These are phyloP conservation scores for Geotrichum citri-aurantii DNA, from an alignment of 1,139 yeast genomes.

Conservation along the genomic window DNA sequence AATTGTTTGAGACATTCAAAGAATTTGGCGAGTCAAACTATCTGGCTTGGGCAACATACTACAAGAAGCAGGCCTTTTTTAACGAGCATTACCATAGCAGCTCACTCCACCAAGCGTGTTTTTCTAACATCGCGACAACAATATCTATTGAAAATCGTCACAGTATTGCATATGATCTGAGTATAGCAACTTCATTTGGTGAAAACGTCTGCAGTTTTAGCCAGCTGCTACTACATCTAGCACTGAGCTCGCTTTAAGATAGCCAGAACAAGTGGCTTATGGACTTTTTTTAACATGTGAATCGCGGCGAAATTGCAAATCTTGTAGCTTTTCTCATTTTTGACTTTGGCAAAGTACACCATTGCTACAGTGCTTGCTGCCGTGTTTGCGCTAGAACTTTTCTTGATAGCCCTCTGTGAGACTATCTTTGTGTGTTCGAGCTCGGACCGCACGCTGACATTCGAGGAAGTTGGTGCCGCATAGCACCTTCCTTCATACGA, in stretches of 20 bases:
- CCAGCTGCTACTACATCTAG: conserved; percentile 85
- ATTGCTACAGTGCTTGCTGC: conserved; percentile 52
- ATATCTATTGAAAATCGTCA: conserved; percentile 50
- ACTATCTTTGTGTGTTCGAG: conserved; percentile 74
- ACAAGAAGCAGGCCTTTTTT: conserved; percentile 70
- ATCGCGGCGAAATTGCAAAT: conserved; percentile 65
- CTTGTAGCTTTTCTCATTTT: conserved; percentile 49
- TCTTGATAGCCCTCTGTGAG: conserved; percentile 85
- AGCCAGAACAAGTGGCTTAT: conserved; percentile 67
- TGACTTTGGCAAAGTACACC: conserved; percentile 48
- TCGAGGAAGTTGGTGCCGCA: conserved; percentile 70
- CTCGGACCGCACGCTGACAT: conserved; percentile 66
- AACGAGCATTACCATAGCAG: conserved; percentile 70
- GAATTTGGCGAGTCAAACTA: conserved; percentile 79
- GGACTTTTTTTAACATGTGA: conserved; percentile 61
- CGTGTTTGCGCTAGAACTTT: conserved; percentile 80
- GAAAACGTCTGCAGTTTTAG: conserved; percentile 94
- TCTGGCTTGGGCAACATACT: conserved; percentile 71
- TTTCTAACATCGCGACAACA: conserved; percentile 34
- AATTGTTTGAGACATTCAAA: conserved; percentile 55
- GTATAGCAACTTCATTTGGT: conserved; percentile 84
- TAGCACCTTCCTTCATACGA: conserved; percentile 60
- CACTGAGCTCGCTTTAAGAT: conserved; percentile 52
- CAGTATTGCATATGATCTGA: conserved; percentile 69
- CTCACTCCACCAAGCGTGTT: conserved; percentile 57